Base-by-base conservation (phyloP, 2,329 filamentous ascomycete species). In the Colletotrichum kahawae region DNA sequence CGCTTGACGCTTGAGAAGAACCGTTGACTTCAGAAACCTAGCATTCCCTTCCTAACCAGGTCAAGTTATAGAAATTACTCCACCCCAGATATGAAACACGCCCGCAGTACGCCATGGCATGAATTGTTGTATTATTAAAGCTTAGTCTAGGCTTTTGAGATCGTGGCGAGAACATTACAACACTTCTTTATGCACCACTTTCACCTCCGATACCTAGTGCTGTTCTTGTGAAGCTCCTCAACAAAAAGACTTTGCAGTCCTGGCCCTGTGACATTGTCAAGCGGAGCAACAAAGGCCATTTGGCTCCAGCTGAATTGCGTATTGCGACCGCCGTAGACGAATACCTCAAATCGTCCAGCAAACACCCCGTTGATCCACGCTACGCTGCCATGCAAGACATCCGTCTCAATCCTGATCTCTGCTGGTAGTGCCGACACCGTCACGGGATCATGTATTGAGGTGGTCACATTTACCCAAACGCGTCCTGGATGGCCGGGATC, bases 281-380 rank as follows among this genome's bases (percentile, higher is more conserved):
- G 71, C 1, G 88, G 88, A 10, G 88, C 88, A 14, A 90, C 89
- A 78, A 90, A 86, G 1, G 89, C 88, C 88, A 90, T 91, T 79
- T 90, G 88, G 75, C 86, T 89, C 89, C 88, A 90, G 36, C 87
- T 89, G 62, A 89, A 88, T 63, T 86, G 73, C 9, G 83, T 85
- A 71, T 91, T 90, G 36, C 83, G 83, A 3, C 89, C 89, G 0
- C 89, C 89, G 77, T 85, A 90, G 1, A 91, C 85, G 74, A 88
- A 89, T 0, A 90, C 88, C 76, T 91, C 89, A 67, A 90, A 90
- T 12, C 89, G 80, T 0, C 89, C 89, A 1, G 77, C 83, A 62
- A 90, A 89, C 1, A 76, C 62, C 9, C 82, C 85, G 71, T 89
- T 78, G 0, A 89, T 76, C 87, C 88, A 90, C 0, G 87, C 88